Evolutionary conservation across 345 rosid genomes (phyloP).

Genomic region (Heritiera fomes): DNA sequence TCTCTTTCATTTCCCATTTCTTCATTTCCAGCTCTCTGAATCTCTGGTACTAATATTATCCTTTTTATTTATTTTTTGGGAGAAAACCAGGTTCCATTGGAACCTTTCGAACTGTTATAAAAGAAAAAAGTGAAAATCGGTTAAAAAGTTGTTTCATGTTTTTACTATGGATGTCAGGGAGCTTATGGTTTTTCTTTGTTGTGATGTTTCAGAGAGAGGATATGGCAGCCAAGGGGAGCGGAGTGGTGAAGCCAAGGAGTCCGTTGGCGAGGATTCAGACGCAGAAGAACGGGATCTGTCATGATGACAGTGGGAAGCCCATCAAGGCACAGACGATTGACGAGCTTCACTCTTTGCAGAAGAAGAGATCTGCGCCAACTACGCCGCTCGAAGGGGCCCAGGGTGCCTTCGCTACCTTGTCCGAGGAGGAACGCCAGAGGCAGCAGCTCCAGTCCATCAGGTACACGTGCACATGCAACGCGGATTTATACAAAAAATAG

Average conservation of each 20-base stretch:
- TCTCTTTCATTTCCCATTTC: not conserved
- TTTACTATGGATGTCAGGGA: too few relatives aligned
- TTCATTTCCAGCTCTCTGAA: not conserved
- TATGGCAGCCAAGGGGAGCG: constrained; percentile 46
- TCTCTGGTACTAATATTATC: constrained; percentile 12
- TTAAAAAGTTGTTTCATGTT: too few relatives aligned
- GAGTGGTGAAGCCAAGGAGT: constrained; percentile 24
- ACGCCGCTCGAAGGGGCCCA: constrained; percentile 63
- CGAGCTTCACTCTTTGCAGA: constrained; percentile 92
- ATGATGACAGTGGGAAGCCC: constrained; percentile 70
- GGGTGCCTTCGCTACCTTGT: constrained; percentile 43
- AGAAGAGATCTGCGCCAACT: constrained; percentile 82
- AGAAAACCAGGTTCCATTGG: not conserved
- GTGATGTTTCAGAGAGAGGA: constrained; percentile 11
- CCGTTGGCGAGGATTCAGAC: constrained; percentile 55
- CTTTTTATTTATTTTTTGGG: not conserved
- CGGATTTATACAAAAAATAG: not conserved
- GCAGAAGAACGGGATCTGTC: constrained; percentile 53
- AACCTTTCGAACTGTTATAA: not conserved
- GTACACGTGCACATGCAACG: constrained; percentile 28
- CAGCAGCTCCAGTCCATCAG: constrained; percentile 95
- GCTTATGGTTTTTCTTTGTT: not conserved
- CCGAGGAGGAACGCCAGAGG: constrained; percentile 78
- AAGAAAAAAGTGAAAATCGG: not conserved
- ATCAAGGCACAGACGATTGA: constrained; percentile 85